These are phyloP conservation scores for Yamadazyma laniorum DNA, from an alignment of 805 yeast species.

Conservation along the genomic window DNA sequence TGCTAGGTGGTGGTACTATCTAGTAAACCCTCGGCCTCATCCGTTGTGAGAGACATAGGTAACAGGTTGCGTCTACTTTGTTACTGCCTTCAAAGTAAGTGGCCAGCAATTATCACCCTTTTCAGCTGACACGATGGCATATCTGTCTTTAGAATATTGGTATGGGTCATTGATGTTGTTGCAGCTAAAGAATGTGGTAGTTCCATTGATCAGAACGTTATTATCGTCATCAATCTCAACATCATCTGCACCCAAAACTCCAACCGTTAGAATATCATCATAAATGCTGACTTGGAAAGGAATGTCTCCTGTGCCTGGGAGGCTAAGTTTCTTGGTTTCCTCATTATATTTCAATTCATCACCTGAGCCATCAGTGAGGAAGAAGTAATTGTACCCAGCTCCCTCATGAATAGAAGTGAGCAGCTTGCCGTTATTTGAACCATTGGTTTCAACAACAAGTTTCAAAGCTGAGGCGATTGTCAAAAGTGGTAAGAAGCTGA, in stretches of 20 bases:
- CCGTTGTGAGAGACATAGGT: too few species aligned
- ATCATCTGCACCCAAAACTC: conserved; percentile 3
- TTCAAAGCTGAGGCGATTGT: conserved; percentile 14
- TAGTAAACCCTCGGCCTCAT: too few species aligned
- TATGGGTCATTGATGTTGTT: conserved; percentile 30
- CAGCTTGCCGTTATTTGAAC: conserved; percentile 25
- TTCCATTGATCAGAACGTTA: conserved; percentile 17
- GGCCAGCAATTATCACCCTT: not conserved
- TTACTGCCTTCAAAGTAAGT: not conserved
- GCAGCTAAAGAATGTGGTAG: conserved; percentile 22
- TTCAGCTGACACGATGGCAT: too few species aligned
- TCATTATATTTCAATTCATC: conserved; percentile 21
- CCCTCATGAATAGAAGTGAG: conserved; percentile 39
- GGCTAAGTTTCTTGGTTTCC: conserved; percentile 3
- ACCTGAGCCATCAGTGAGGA: conserved; percentile 25
- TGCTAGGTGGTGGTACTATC: too few species aligned
- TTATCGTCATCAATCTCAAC: conserved; percentile 16
- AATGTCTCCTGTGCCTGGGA: not conserved
- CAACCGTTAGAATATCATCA: conserved; percentile 5
- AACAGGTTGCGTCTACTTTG: too few species aligned
- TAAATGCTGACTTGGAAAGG: conserved; percentile 1
- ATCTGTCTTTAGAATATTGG: conserved; percentile 24
- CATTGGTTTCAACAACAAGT: conserved; percentile 24
- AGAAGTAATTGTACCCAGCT: conserved; percentile 43
- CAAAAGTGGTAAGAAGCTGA: conserved; percentile 6